Evolutionary conservation across 768 basidiomycete species (phyloP).

Genomic region (Calocybe cyanea): DNA sequence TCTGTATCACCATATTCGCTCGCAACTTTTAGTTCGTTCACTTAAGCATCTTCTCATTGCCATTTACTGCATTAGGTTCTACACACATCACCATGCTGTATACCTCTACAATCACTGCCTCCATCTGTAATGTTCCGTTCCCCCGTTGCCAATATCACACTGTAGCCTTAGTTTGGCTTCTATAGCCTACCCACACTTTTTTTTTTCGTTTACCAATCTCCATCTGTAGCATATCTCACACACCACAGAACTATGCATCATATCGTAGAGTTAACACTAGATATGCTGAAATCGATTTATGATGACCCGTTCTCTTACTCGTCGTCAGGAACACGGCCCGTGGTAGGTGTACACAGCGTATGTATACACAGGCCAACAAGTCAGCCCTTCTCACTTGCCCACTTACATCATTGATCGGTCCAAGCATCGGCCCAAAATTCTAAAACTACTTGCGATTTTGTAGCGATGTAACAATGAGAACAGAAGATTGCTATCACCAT

Average conservation of each 20-base stretch:
- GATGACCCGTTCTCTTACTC: neutral
- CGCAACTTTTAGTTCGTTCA: no score
- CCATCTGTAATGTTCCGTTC: slow-evolving; percentile 10
- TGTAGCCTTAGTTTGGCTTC: slow-evolving; percentile 24
- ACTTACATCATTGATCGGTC: no score
- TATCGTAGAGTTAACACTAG: neutral
- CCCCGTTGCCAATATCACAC: slow-evolving; percentile 4
- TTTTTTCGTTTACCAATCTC: neutral
- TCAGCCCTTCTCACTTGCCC: no score
- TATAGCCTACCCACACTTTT: slow-evolving; percentile 11
- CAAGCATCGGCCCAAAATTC: no score
- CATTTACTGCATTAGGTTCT: slow-evolving; percentile 1
- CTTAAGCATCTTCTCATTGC: neutral
- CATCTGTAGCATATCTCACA: slow-evolving; percentile 18
- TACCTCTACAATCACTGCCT: neutral
- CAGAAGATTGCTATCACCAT: no score
- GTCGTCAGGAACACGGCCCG: neutral
- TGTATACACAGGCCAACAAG: neutral
- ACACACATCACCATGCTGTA: neutral
- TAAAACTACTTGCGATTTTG: no score
- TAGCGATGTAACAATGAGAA: no score
- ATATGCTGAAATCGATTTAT: neutral
- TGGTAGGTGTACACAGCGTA: neutral
- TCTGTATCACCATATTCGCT: slow-evolving; percentile 2
- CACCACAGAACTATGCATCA: neutral